Conservation (phyloP, 2,329 filamentous ascomycete genomes). For the Neonectria ditissima region DNA sequence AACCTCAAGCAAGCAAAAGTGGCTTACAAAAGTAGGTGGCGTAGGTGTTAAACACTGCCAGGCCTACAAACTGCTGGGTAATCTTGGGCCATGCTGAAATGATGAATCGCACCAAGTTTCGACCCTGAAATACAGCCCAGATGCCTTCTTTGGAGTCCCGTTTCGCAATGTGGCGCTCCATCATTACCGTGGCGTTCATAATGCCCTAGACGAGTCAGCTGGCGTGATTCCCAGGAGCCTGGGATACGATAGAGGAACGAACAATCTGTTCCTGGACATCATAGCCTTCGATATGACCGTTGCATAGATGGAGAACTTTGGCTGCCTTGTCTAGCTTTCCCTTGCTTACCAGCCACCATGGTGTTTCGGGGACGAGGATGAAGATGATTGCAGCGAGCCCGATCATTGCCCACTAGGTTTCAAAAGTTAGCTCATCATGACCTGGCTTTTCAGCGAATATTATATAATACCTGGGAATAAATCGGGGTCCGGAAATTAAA, state of each 20-base stretch:
- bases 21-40: constrained; percentile 31
- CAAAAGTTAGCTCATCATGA: neutral
- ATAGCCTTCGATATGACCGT: constrained; percentile 26
- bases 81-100: constrained; percentile 30
- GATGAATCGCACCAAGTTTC: constrained; percentile 30
- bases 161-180: constrained; percentile 26
- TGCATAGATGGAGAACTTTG: constrained; percentile 20
- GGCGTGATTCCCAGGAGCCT: neutral
- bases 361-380: constrained; percentile 26
- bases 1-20: neutral
- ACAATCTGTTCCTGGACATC: constrained; percentile 31
- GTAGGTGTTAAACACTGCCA: constrained; percentile 33
- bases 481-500: constrained; percentile 28
- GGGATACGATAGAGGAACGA: neutral
- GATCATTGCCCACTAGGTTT: constrained; percentile 29
- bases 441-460: no score
- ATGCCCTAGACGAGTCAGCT: constrained; percentile 12
- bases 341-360: constrained; percentile 31
- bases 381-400: constrained; percentile 23
- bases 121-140: constrained; percentile 28
- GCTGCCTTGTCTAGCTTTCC: constrained; percentile 25
- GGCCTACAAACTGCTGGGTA: constrained; percentile 31
- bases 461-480: constrained; percentile 24
- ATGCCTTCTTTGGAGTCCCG: constrained; percentile 18
- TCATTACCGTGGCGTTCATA: constrained; percentile 25